Evolutionary conservation across 352 stramenopile species (phyloP).

Genomic region (Pythium biforme): DNA sequence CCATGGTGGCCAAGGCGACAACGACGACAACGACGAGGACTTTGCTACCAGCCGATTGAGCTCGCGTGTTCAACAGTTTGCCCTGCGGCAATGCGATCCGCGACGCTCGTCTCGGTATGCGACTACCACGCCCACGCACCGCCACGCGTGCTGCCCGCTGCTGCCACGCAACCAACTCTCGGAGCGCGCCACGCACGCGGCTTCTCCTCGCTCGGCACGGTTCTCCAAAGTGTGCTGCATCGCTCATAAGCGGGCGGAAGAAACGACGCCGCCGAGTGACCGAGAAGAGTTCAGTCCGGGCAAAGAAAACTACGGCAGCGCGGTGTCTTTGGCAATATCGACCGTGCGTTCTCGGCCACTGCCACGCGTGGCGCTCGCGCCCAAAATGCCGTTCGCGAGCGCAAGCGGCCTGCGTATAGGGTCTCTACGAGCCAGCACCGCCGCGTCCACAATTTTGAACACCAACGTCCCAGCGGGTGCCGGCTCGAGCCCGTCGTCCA

Average conservation of each 20-base stretch:
- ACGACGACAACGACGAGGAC: neutral
- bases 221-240: slow-evolving; percentile 24
- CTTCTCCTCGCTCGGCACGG: neutral
- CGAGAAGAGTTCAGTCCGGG: slow-evolving; percentile 18
- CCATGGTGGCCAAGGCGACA: neutral
- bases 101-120: neutral
- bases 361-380: slow-evolving; percentile 14
- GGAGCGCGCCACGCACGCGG: slow-evolving; percentile 3
- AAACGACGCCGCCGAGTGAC: neutral
- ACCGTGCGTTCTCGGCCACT: slow-evolving; percentile 5
- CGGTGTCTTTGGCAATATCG: neutral
- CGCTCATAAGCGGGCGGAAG: slow-evolving; percentile 15
- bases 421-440: neutral
- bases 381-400: slow-evolving; percentile 22
- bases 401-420: neutral
- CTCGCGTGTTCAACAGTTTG: slow-evolving; percentile 1
- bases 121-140: neutral
- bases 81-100: slow-evolving; percentile 15
- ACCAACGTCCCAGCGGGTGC: neutral
- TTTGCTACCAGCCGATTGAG: neutral
- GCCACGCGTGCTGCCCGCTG: slow-evolving; percentile 2
- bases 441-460: neutral
- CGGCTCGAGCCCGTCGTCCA: neutral
- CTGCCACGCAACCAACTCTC: slow-evolving; percentile 13
- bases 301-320: slow-evolving; percentile 26